Base-by-base conservation (phyloP, 192 early-diverging fungal genomes). In the Backusella parvicylindrica region DNA sequence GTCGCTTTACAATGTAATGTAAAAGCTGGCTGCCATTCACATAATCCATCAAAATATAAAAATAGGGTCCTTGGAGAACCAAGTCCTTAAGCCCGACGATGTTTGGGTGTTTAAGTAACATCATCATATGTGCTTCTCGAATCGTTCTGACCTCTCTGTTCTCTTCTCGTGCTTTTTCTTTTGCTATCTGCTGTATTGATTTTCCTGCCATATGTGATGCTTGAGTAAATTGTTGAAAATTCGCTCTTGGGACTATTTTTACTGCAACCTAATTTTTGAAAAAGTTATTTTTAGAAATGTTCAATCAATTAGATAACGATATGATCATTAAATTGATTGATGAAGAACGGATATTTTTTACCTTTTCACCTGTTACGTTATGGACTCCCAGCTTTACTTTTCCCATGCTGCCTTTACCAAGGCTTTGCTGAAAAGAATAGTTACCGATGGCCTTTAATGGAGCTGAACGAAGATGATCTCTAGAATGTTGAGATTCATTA, bases 311-410 rank as follows among this genome's bases (percentile, higher is more conserved):
- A 47, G 47, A 47, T 38, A 50, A 32, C 16, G 3, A 26, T 31
- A 15, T 31, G 28, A 40, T 32, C 12, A 37, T 37, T 63, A 41
- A 26, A 21, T 6, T 26, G 28, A 21, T 23, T 74, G 40, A 32
- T 64, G 28, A 32, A n/a, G n/a, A n/a, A n/a, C n/a, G n/a, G 28
- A 36, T 21, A 43, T n/a, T 16, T 21, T 23, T 35, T 79, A 93
- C 94, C 85, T 95, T 92, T 79, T 95, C 95, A 31, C 92, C 77
- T 30, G 77, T 78, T 16, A 78, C 71, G 9, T 73, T 78, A 76
- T 97, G 91, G n/a, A 92, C 84, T 38, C 95, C 97, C 12, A 99
- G 85, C 79, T 99, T 99, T 72, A 99, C 97, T 82, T 98, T 99
- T 64, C 96, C 97, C 92, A 95, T 96, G 76, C 92, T 94, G 15